Conservation (phyloP, 176 grass and related monocot genomes). For the Hsuehochloa calcarea region DNA sequence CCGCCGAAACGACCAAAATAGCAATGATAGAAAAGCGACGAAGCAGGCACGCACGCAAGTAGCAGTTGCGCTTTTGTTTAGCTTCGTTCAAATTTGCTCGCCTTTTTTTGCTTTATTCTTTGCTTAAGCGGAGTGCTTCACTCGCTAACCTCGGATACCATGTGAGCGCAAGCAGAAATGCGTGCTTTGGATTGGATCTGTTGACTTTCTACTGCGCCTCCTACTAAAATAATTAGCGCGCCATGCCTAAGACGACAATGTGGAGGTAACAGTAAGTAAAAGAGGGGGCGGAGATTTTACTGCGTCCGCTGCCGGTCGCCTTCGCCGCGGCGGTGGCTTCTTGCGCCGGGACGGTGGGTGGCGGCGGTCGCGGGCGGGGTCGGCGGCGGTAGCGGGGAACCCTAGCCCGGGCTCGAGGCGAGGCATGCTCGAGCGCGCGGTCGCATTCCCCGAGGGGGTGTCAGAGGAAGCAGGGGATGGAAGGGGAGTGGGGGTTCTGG, state of each 20-base stretch:
- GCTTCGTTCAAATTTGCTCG: conserved; percentile 29
- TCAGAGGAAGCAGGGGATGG: not conserved
- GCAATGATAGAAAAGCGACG: conserved; percentile 49
- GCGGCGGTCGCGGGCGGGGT: conserved; percentile 9
- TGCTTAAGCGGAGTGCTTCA: not conserved
- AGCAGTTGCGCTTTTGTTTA: not conserved
- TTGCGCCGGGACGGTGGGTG: conserved; percentile 16
- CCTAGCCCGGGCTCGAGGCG: conserved; percentile 54
- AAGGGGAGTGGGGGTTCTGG: not conserved
- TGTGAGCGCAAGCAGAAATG: not conserved
- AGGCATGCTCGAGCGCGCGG: conserved; percentile 42
- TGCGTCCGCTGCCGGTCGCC: conserved; percentile 25
- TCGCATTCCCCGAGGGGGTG: conserved; percentile 57
- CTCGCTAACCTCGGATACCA: conserved; percentile 32
- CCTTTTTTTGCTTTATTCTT: conserved; percentile 37
- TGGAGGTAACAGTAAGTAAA: not conserved
- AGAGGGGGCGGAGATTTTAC: not conserved
- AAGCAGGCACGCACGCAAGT: not conserved
- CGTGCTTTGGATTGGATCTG: conserved; percentile 36
- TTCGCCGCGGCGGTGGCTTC: conserved; percentile 40
- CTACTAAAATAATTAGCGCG: conserved; percentile 19
- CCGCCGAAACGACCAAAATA: conserved; percentile 26
- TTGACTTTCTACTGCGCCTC: conserved; percentile 28
- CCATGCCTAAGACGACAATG: conserved; percentile 5
- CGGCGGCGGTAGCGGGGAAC: conserved; percentile 21